phyloP scores from a whole-genome alignment of 2,329 filamentous ascomycete species.

The Exophiala aquamarina region DNA sequence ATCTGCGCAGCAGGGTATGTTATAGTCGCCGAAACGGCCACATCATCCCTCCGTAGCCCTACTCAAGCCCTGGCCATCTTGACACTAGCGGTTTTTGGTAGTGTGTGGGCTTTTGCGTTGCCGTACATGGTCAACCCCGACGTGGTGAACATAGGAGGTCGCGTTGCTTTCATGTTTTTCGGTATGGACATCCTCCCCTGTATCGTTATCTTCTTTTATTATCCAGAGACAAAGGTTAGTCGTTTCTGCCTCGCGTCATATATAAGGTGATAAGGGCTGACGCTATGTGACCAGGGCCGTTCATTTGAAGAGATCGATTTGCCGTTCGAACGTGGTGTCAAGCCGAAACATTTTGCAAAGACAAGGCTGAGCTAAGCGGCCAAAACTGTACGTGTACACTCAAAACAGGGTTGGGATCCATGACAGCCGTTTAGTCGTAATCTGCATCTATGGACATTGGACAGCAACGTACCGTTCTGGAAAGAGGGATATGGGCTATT shows the following conservation, averaged over 20 bases:
- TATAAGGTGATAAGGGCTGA: too few relatives aligned
- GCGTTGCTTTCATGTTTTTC: constrained; percentile 41
- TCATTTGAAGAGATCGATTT: background rate
- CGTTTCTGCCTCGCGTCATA: background rate
- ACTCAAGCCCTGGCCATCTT: background rate
- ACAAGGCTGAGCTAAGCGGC: too few relatives aligned
- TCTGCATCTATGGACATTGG: too few relatives aligned
- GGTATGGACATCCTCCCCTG: background rate
- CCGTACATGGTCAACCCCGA: constrained; percentile 35
- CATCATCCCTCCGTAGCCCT: background rate
- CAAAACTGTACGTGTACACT: too few relatives aligned
- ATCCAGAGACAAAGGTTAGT: constrained; percentile 2
- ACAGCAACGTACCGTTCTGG: too few relatives aligned
- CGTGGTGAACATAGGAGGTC: constrained; percentile 38
- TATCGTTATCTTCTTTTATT: background rate
- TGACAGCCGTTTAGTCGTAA: too few relatives aligned
- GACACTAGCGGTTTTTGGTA: constrained; percentile 4
- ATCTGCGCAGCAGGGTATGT: background rate
- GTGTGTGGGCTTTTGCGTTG: constrained; percentile 39
- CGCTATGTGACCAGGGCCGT: background rate
- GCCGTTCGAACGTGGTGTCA: background rate
- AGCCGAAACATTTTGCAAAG: background rate
- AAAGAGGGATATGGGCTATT: too few relatives aligned
- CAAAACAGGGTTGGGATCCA: too few relatives aligned
- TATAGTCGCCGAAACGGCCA: background rate